phyloP scores from a whole-genome alignment of 1,284 basidiomycete genomes.

The Apiotrichum sp. region DNA sequence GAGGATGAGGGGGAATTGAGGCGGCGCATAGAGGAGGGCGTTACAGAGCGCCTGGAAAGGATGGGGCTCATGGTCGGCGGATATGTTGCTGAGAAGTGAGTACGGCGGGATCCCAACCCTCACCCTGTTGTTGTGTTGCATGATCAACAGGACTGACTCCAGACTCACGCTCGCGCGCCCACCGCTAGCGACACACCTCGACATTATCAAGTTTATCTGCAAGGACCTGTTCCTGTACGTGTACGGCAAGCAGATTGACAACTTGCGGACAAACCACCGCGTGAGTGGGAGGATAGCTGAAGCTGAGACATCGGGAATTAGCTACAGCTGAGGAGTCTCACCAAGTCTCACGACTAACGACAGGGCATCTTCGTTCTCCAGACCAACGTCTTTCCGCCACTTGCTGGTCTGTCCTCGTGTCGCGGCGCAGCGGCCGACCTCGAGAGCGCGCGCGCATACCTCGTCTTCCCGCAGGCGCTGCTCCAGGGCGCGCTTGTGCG shows the following conservation, averaged over 20 bases:
- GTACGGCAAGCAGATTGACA: slow-evolving; percentile 78
- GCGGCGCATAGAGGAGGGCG: slow-evolving; percentile 64
- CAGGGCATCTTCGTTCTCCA: slow-evolving; percentile 91
- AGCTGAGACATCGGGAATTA: background rate
- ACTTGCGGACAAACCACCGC: slow-evolving; percentile 86
- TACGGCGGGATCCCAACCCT: slow-evolving; percentile 2
- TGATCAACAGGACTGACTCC: slow-evolving; percentile 6
- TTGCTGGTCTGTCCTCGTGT: slow-evolving; percentile 63
- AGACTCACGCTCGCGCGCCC: slow-evolving; percentile 70
- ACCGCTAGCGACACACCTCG: slow-evolving; percentile 73
- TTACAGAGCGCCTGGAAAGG: slow-evolving; percentile 64
- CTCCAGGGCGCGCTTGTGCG: slow-evolving; percentile 73
- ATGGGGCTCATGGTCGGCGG: slow-evolving; percentile 83
- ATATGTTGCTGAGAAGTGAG: slow-evolving; percentile 75
- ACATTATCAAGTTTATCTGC: slow-evolving; percentile 90
- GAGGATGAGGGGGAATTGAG: slow-evolving; percentile 32
- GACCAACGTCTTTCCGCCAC: slow-evolving; percentile 81
- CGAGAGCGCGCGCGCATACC: slow-evolving; percentile 68
- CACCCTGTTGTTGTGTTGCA: no score
- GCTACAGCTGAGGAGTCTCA: background rate
- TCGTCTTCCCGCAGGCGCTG: slow-evolving; percentile 69
- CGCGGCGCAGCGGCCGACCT: slow-evolving; percentile 67
- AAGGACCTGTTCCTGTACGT: slow-evolving; percentile 65
- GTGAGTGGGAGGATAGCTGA: slow-evolving; percentile 48
- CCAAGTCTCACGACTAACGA: no score